phyloP scores from a whole-genome alignment of 805 yeast genomes.

The Lipomyces mesembrius region DNA sequence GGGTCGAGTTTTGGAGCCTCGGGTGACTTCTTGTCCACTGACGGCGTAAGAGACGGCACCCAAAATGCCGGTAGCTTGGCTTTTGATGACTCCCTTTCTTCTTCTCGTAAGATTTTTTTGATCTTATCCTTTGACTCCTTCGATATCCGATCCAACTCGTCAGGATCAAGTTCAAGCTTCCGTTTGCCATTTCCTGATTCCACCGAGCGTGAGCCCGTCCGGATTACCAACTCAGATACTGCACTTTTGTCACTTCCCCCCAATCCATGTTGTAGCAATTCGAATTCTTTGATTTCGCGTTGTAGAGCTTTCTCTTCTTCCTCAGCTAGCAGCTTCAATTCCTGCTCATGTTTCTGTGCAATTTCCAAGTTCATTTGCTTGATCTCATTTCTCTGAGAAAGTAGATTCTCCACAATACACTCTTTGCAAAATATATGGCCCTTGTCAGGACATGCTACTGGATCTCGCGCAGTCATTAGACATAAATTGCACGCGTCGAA shows the following conservation, averaged over 20 bases:
- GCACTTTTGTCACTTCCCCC: not conserved
- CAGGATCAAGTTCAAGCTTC: slow-evolving; percentile 11
- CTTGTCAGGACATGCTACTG: slow-evolving; percentile 35
- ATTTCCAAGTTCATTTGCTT: slow-evolving; percentile 24
- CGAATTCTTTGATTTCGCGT: slow-evolving; percentile 26
- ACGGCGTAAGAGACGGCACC: slow-evolving; percentile 20
- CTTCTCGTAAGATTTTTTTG: not conserved
- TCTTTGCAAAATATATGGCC: slow-evolving; percentile 38
- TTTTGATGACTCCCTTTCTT: not conserved
- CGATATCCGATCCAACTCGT: slow-evolving; percentile 3
- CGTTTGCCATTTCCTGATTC: slow-evolving; percentile 10
- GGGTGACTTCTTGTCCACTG: slow-evolving; percentile 4
- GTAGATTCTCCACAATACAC: slow-evolving; percentile 34
- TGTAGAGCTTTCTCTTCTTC: slow-evolving; percentile 13
- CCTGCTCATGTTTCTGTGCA: slow-evolving; percentile 16
- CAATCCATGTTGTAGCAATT: slow-evolving; percentile 27
- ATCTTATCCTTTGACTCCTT: slow-evolving; percentile 6
- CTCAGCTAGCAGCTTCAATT: slow-evolving; percentile 2
- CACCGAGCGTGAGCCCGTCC: not conserved
- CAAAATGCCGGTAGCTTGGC: slow-evolving; percentile 14
- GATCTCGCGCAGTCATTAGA: slow-evolving; percentile 36
- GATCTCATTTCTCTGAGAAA: slow-evolving; percentile 33
- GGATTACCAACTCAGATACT: not conserved
- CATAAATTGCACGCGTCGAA: slow-evolving; percentile 36
- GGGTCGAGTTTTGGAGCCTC: slow-evolving; percentile 17